A percentile compares a stretch with the other conserved stretches of the same genome.
phyloP scores from a whole-genome alignment of 2,329 filamentous ascomycete species.

The Fusarium beomiforme region DNA sequence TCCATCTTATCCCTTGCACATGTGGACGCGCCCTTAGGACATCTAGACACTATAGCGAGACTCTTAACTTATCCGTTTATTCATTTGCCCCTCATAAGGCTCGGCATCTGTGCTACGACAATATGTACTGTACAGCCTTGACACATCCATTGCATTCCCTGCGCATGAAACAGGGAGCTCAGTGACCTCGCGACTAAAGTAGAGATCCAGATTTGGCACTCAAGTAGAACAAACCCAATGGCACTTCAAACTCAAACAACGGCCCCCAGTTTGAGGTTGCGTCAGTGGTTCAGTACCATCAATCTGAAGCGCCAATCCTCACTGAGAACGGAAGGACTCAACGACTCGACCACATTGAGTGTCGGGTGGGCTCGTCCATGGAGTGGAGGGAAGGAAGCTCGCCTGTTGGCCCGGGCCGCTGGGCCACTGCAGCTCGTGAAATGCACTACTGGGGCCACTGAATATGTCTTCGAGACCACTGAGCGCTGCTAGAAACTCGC shows the following conservation, averaged over 20 bases:
- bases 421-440: conserved; percentile 36
- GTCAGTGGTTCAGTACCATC: conserved; percentile 30
- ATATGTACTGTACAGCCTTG: conserved; percentile 7
- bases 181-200: conserved; percentile 8
- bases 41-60: conserved; percentile 12
- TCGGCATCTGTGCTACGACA: conserved; percentile 15
- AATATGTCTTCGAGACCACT: conserved; percentile 17
- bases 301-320: conserved; percentile 20
- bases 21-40: conserved; percentile 18
- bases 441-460: conserved; percentile 36
- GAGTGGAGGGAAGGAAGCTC: background rate
- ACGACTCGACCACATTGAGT: conserved; percentile 6
- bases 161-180: conserved; percentile 8
- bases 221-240: conserved; percentile 1
- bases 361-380: background rate
- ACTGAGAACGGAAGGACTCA: conserved; percentile 21
- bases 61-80: background rate
- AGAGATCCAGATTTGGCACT: conserved; percentile 17
- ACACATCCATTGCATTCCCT: conserved; percentile 12
- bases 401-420: conserved; percentile 26
- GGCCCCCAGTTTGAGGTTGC: conserved; percentile 19
- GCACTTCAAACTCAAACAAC: conserved; percentile 3
- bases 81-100: conserved; percentile 14
- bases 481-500: conserved; percentile 33
- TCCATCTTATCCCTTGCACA: conserved; percentile 23